Conservation (phyloP, 495 filamentous ascomycete species). For the Penicillium goetzii region DNA sequence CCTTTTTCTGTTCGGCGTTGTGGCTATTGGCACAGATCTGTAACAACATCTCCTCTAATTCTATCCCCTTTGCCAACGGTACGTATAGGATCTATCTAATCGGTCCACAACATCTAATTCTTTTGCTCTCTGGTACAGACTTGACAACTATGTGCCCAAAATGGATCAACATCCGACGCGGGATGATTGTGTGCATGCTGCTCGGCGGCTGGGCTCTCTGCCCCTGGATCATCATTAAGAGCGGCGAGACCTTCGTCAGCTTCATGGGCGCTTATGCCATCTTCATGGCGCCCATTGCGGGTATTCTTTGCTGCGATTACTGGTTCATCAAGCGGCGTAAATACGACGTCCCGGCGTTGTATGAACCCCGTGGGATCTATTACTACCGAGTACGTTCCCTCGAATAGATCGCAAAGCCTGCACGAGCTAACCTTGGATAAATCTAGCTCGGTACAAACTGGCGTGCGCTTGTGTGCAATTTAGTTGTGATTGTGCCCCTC, state of each 20-base stretch:
- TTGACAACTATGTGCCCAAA: slow-evolving; percentile 56
- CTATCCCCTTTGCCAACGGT: slow-evolving; percentile 39
- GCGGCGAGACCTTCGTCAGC: slow-evolving; percentile 53
- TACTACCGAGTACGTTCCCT: slow-evolving; percentile 16
- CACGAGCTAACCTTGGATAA: no score
- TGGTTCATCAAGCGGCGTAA: slow-evolving; percentile 50
- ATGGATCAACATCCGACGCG: slow-evolving; percentile 62
- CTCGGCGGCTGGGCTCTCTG: slow-evolving; percentile 60
- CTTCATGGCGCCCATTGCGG: slow-evolving; percentile 43
- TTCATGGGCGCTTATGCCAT: slow-evolving; percentile 58
- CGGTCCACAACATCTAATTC: no score
- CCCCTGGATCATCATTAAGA: slow-evolving; percentile 65
- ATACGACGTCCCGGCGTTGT: slow-evolving; percentile 55
- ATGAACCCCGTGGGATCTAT: slow-evolving; percentile 52
- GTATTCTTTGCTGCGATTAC: slow-evolving; percentile 53
- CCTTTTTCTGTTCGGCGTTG: slow-evolving; percentile 54
- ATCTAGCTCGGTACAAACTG: no score
- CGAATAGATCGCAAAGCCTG: no score
- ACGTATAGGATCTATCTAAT: no score
- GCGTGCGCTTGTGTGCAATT: no score
- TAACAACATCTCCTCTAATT: slow-evolving; percentile 55
- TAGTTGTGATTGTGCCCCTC: no score
- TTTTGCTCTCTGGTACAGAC: not conserved
- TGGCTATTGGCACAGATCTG: not conserved
- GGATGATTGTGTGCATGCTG: slow-evolving; percentile 56